A percentile compares a stretch with the other conserved stretches of the same genome.
These are phyloP conservation scores for Sporisorium reilianum DNA, from an alignment of 1,284 basidiomycete genomes.

Conservation along the genomic window DNA sequence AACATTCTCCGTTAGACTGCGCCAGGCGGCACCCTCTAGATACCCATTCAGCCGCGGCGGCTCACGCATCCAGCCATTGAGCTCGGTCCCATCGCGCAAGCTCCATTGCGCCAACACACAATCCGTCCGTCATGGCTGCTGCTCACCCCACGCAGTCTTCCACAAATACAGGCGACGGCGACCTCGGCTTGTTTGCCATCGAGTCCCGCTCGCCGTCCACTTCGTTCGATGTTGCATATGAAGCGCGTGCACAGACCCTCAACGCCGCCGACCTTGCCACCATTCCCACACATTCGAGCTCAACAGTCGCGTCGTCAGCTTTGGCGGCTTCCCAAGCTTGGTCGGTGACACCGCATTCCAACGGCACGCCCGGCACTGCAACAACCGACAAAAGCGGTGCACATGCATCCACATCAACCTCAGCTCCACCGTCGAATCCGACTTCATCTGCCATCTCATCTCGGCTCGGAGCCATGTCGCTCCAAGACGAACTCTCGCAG, in stretches of 20 bases:
- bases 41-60: not conserved
- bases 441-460: conserved; percentile 30
- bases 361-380: not conserved
- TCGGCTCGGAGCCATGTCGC: conserved; percentile 22
- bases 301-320: not conserved
- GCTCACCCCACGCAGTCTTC: conserved; percentile 11
- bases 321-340: not conserved
- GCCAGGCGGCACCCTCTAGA: not conserved
- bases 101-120: not conserved
- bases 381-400: not conserved
- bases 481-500: conserved; percentile 22
- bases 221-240: conserved; percentile 22
- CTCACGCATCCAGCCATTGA: not conserved
- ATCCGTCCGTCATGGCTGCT: conserved; percentile 13
- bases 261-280: conserved; percentile 5
- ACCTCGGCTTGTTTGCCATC: conserved; percentile 43
- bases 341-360: not conserved
- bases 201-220: conserved; percentile 38
- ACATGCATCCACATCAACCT: not conserved
- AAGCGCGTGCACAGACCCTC: not conserved
- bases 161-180: conserved; percentile 36
- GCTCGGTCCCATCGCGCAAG: not conserved
- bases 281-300: conserved; percentile 22
- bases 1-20: not conserved
- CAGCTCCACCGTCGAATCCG: not conserved